Evolutionary conservation across 345 rosid species (phyloP).

Genomic region (Eucalyptus urophylla): DNA sequence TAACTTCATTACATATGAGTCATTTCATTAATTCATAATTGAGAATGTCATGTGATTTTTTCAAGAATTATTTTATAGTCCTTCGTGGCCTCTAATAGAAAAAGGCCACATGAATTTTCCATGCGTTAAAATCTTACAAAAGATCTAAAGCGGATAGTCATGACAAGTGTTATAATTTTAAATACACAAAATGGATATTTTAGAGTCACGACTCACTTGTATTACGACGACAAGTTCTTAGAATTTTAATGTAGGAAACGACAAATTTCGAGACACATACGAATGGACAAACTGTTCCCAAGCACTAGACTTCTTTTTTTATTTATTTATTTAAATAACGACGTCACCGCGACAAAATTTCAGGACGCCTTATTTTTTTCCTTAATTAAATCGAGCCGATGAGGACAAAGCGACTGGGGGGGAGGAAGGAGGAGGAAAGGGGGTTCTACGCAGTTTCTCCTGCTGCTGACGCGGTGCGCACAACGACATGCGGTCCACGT

Average conservation of each 20-base stretch:
- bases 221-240: not conserved
- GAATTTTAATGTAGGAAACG: not conserved
- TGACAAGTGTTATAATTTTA: not conserved
- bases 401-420: not conserved
- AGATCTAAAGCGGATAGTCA: not conserved
- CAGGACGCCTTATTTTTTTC: not conserved
- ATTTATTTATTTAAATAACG: not conserved
- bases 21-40: not conserved
- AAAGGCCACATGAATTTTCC: not conserved
- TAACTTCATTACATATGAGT: not conserved
- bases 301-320: not conserved
- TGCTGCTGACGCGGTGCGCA: conserved; percentile 21
- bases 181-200: not conserved
- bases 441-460: not conserved
- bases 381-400: not conserved
- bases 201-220: not conserved
- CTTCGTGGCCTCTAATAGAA: not conserved
- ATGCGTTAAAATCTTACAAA: not conserved
- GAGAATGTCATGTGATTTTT: not conserved
- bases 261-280: not conserved
- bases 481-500: conserved; percentile 18
- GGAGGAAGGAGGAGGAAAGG: too few species aligned
- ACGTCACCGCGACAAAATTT: not conserved
- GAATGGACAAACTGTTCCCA: not conserved
- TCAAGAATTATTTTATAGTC: not conserved